Percentiles rank a stretch among this genome's conserved stretches.
Conservation (phyloP, 352 stramenopile genomes). For the Phytophthora kernoviae region DNA sequence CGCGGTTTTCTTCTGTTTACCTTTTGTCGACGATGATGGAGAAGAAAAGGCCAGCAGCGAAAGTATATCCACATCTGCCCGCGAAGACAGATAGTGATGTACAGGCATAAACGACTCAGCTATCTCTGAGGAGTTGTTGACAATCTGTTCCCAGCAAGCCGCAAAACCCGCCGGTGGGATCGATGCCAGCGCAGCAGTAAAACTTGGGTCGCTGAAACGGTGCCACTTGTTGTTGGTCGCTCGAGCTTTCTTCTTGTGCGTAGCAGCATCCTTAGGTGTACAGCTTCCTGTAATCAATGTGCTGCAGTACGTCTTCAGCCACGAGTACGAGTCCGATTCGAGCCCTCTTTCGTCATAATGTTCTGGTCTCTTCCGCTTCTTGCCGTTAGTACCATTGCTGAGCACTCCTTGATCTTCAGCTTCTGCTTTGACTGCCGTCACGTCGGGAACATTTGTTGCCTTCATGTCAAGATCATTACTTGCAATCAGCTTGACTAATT, state of each 20-base stretch:
- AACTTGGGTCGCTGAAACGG: slow-evolving; percentile 18
- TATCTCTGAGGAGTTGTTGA: slow-evolving; percentile 35
- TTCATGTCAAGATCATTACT: slow-evolving; percentile 24
- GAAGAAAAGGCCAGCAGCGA: slow-evolving; percentile 15
- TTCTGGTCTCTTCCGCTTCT: slow-evolving; percentile 29
- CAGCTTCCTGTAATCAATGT: slow-evolving; percentile 17
- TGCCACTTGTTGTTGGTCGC: slow-evolving; percentile 28
- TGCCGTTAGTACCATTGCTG: slow-evolving; percentile 13
- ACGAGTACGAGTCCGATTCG: slow-evolving; percentile 42
- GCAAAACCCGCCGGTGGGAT: slow-evolving; percentile 33
- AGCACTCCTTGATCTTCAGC: slow-evolving; percentile 7
- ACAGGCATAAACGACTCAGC: slow-evolving; percentile 39
- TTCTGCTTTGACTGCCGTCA: slow-evolving; percentile 1
- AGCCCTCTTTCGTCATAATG: slow-evolving; percentile 2
- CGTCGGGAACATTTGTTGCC: not conserved
- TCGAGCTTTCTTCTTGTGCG: slow-evolving; percentile 25
- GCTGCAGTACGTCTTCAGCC: slow-evolving; percentile 40
- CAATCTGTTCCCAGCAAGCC: slow-evolving; percentile 41
- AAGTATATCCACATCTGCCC: slow-evolving; percentile 50
- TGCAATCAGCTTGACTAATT: slow-evolving; percentile 49
- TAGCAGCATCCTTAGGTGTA: not conserved
- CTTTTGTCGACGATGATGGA: slow-evolving; percentile 16
- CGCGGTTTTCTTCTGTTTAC: slow-evolving; percentile 21
- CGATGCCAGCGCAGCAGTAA: slow-evolving; percentile 29
- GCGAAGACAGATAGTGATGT: slow-evolving; percentile 57